These are phyloP conservation scores for Arctostaphylos glauca DNA, from an alignment of 148 eudicot genomes.

Conservation along the genomic window DNA sequence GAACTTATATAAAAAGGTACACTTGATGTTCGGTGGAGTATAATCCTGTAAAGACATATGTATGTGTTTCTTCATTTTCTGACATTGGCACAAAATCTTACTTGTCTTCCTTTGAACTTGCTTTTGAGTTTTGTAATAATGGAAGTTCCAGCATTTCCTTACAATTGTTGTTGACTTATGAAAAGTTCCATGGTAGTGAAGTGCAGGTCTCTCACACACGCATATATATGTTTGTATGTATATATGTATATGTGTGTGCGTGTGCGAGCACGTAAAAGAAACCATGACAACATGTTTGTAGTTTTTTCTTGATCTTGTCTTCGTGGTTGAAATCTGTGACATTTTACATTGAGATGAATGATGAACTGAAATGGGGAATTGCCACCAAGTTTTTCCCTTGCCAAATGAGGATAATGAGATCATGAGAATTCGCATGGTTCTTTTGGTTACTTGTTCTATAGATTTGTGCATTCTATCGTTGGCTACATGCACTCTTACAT, in stretches of 20 bases:
- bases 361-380: neutral
- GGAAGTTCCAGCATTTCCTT: neutral
- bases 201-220: neutral
- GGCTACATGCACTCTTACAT: neutral
- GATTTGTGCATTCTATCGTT: neutral
- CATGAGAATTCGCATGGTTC: neutral
- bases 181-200: neutral
- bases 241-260: too few species aligned
- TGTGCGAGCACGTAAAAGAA: neutral
- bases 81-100: conserved; percentile 6
- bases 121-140: conserved; percentile 15
- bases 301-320: neutral
- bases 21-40: conserved; percentile 7
- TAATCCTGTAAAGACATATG: conserved; percentile 17
- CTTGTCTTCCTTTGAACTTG: neutral
- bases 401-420: neutral
- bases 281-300: neutral
- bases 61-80: conserved; percentile 11
- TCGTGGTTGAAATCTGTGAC: neutral
- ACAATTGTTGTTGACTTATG: neutral
- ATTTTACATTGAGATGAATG: neutral
- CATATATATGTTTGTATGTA: too few species aligned
- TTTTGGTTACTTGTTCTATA: neutral
- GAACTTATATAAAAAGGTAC: conserved; percentile 30
- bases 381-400: neutral